Evolutionary conservation across 108 stramenopile species (phyloP), one percentile per base, ranked within the genome.

Genomic region (Nitzschia inconspicua): DNA sequence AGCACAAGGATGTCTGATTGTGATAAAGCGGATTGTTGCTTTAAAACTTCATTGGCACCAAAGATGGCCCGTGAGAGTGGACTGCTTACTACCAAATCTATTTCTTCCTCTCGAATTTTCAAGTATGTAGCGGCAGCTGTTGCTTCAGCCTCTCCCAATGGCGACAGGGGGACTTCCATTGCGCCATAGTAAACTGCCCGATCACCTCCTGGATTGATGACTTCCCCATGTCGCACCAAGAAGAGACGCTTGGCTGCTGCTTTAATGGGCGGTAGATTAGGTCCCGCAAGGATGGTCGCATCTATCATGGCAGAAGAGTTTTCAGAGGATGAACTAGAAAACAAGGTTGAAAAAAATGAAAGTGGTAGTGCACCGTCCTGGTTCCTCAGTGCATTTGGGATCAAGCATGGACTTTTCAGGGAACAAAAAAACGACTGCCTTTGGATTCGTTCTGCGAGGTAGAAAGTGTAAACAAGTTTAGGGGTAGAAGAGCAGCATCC

Each of bases 191-290:
- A 88, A 5, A 94, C 93, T 26, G 89, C 66, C n/a, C 86, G 76
- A 57, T 83, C 83, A 26, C 84, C 89, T 43, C 93, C 85, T 44
- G 93, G 93, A 63, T 90, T 90, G 58, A 91, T 86, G 14, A 94
- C 93, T 78, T 94, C 93, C 0, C 93, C 93, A 50, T 94, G 93
- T 36, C 93, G 65, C 26, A 94, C 84, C 54, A 89, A 65, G 51
- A 89, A 94, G 19, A 94, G 59, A 19, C 93, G 68, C 46, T 87
- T 89, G 47, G 64, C 66, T 31, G 66, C 75, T 11, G 65, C 29
- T 23, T 65, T 11, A 13, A 86, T 26, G 7, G 73, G 47, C 14
- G 84, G 80, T 22, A 82, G 57, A 13, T 44, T 53, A 2, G 79
- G 73, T 14, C 72, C 72, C 16, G n/a, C 14, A 24, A 68, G 40